Evolutionary conservation across 352 stramenopile genomes (phyloP), one percentile per base, ranked within the genome.

Genomic region (Globisporangium okanoganense): DNA sequence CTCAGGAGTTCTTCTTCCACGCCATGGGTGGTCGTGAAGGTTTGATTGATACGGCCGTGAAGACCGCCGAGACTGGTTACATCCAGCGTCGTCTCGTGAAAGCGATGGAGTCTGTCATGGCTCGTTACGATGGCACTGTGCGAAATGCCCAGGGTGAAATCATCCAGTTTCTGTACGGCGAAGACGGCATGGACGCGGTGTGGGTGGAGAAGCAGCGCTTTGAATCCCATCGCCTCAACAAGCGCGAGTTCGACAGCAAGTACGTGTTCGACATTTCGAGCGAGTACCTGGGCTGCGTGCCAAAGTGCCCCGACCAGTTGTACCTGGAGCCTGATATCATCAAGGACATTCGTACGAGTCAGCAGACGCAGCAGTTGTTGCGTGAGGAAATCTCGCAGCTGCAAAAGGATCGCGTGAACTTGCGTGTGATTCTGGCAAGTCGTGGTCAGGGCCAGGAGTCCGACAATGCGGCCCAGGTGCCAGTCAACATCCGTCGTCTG

Each of bases 1-100:
- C 91, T 13, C 85, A 95, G 40, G 98, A 99, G 77, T 99, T 99
- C 70, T 99, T 99, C 74, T 99, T 99, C 72, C 97, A 99, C 82
- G 97, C 98, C 24, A 99, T 99, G 97, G 96, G 96, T 89, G 97
- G 97, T 80, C 92, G 96, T 71, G 97, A 99, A 91, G 98, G 95
- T 92, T 79, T 98, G 54, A 99, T 99, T 79, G 98, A 99, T 93
- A 99, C 98, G 18, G 98, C 98, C 27, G 98, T 99, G 67, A 99
- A 99, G 82, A 99, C 98, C 8, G 96, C 97, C 38, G 94, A 99
- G 69, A 99, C 97, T 27, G 98, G 98, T 40, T 99, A 99, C 71
- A 99, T 99, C 69, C 97, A 99, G 76, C 96, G 97, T 51, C 94
- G 97, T 68, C 82, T 99, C n/a, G 97, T 99, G 16, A 99, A 99